Percentiles rank a stretch among this genome's conserved stretches.
These are phyloP conservation scores for Lichenothelia convexa DNA, from an alignment of 495 filamentous ascomycete species.

Conservation along the genomic window DNA sequence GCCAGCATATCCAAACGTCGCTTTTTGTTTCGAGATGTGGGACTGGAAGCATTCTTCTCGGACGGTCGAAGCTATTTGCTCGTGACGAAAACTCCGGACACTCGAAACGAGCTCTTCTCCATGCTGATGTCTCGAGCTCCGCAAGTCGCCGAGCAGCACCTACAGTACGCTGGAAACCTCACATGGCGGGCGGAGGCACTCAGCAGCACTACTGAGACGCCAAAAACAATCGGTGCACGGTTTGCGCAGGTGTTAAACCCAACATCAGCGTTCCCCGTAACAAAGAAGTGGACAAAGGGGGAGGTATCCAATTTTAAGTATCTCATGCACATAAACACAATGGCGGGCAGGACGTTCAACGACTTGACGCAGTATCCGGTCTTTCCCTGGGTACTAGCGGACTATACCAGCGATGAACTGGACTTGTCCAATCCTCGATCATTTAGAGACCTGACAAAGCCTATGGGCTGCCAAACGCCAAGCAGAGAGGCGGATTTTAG, in stretches of 20 bases:
- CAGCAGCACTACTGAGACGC: conserved; percentile 59
- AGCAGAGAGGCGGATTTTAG: conserved; percentile 57
- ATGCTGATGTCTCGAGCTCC: conserved; percentile 61
- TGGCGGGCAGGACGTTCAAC: conserved; percentile 94
- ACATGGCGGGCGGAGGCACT: conserved; percentile 77
- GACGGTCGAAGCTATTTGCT: conserved; percentile 90
- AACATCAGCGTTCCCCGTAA: conserved; percentile 54
- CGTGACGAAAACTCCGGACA: conserved; percentile 51
- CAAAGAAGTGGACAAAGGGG: conserved; percentile 77
- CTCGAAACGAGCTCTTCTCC: conserved; percentile 60
- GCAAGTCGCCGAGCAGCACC: too few relatives aligned
- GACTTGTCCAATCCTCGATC: conserved; percentile 65
- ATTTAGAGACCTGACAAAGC: conserved; percentile 84
- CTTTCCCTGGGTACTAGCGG: conserved; percentile 90
- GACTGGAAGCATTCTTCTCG: conserved; percentile 87
- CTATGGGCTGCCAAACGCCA: conserved; percentile 83
- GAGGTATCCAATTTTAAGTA: conserved; percentile 98
- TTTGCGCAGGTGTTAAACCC: conserved; percentile 90
- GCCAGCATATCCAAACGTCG: conserved; percentile 93
- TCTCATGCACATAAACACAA: conserved; percentile 93
- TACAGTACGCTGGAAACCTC: too few relatives aligned
- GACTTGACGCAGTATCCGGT: conserved; percentile 96
- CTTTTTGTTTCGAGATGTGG: conserved; percentile 90
- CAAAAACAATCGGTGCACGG: conserved; percentile 71
- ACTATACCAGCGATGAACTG: conserved; percentile 92